Evolutionary conservation across 495 filamentous ascomycete species (phyloP), one percentile per base, ranked within the genome.

Genomic region (Clavariopsis aquatica): DNA sequence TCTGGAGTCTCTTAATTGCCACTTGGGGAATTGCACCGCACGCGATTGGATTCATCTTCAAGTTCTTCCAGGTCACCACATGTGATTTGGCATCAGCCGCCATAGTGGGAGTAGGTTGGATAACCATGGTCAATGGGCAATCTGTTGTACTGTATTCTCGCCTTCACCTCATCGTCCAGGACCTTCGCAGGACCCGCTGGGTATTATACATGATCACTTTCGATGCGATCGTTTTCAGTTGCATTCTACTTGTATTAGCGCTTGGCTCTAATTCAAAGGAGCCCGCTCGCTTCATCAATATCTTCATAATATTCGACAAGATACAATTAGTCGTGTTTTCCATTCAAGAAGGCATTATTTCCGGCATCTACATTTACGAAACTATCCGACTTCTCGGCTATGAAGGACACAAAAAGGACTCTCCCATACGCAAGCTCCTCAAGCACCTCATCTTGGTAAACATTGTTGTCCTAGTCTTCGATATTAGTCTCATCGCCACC

Each of bases 391-490:
- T 63, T 13, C 60, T 63, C 7, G 1, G 31, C 1, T 27, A 12
- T 2, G 55, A 51, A 19, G 54, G 62, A 2, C 20, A 46, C 10
- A 6, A 43, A 13, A 28, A 26, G 5, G 38, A 17, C 60, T 1
- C 1, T 9, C 1, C 4, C 4, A 19, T 8, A 1, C 19, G 27
- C 8, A 46, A 60, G 17, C 29, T 65, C 1, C 28, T 65, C 5
- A 52, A 23, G 17, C 43, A 64, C 62, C 60, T 69, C 27, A 69
- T 74, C 17, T 47, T 47, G 7, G 62, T 74, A 22, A 65, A 70
- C 31, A 19, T 69, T 27, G 38, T 68, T 13, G 65, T 71, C 36
- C 45, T 62, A 17, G 29, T 15, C 17, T 26, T 62, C 7, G 60
- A 62, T n/a, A 31, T 62, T 19, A 62, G 31, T 1, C 29, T 62